Evolutionary conservation across 2,329 filamentous ascomycete genomes (phyloP).

Genomic region (Cercospora zeina): DNA sequence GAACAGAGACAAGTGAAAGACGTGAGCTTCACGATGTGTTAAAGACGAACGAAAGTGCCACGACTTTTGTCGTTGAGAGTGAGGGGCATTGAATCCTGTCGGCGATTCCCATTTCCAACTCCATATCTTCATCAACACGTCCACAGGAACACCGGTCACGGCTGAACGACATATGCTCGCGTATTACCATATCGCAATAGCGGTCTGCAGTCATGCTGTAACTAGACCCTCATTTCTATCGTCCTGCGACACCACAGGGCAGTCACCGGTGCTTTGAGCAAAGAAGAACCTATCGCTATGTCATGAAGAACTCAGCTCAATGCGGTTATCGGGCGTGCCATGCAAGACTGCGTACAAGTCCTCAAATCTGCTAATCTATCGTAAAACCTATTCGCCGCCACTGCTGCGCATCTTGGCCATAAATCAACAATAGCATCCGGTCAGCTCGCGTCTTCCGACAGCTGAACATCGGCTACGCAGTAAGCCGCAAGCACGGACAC

Average conservation of each 20-base stretch:
- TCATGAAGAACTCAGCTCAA: neutral
- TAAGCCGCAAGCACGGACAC: neutral
- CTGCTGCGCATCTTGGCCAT: neutral
- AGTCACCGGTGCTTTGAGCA: neutral
- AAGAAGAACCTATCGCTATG: neutral
- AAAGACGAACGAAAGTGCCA: neutral
- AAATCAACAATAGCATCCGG: neutral
- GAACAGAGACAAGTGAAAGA: neutral
- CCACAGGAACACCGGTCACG: neutral
- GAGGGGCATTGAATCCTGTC: neutral
- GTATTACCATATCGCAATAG: neutral
- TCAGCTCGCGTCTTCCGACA: neutral
- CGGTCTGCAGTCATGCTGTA: neutral
- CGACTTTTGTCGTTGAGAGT: neutral
- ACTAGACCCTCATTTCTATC: neutral
- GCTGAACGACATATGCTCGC: neutral
- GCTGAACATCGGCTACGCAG: neutral
- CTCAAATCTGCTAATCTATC: neutral
- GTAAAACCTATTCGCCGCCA: neutral
- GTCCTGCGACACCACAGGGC: neutral
- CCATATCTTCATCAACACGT: neutral
- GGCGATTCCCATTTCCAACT: neutral
- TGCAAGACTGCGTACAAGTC: neutral
- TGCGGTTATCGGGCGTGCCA: neutral
- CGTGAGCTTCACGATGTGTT: neutral